Conservation (phyloP, 2,329 filamentous ascomycete species). For the Hymenoscyphus fraxineus region DNA sequence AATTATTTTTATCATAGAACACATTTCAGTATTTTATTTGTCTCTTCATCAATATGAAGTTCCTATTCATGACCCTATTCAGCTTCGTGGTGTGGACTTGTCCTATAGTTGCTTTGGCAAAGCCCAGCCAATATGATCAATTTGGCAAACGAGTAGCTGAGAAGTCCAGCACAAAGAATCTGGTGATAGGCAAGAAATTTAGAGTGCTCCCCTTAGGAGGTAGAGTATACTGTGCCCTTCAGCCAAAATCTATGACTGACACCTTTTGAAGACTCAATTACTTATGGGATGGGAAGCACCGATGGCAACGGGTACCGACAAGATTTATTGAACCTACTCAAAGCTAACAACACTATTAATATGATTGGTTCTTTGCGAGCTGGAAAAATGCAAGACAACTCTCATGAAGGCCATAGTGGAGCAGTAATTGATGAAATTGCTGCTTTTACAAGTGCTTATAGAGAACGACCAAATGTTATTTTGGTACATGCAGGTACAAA, state of each 20-base stretch:
- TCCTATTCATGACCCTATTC: no score
- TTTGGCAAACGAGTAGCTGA: not conserved
- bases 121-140: no score
- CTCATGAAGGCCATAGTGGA: constrained; percentile 25
- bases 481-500: constrained; percentile 33
- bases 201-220: not conserved
- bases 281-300: constrained; percentile 31
- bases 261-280: constrained; percentile 34
- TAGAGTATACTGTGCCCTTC: not conserved
- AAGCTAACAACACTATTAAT: constrained; percentile 26
- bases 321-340: constrained; percentile 22
- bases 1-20: no score
- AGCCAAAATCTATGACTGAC: no score
- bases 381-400: constrained; percentile 33
- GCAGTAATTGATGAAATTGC: constrained; percentile 34
- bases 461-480: not conserved
- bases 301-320: constrained; percentile 39
- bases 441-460: constrained; percentile 6
- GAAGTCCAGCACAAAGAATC: not conserved
- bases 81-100: no score
- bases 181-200: not conserved
- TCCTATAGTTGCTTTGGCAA: no score
- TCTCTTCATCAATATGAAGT: no score
- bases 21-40: no score
- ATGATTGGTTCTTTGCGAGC: constrained; percentile 31